Evolutionary conservation across 805 yeast species (phyloP).

Genomic region (Candida easanensis): DNA sequence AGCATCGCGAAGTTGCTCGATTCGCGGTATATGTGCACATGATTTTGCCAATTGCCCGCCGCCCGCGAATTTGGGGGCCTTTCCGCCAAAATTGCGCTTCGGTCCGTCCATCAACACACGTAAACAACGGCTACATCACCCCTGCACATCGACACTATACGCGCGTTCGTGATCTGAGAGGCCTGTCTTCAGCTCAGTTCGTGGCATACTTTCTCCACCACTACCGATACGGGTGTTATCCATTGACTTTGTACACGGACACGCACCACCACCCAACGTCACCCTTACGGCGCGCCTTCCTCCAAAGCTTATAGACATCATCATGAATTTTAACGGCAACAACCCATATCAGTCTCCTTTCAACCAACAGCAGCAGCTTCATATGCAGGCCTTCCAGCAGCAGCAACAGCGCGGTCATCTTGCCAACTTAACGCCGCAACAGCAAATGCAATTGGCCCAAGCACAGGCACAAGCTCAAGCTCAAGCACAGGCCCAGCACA

Average conservation of each 20-base stretch:
- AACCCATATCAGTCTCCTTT: constrained; percentile 18
- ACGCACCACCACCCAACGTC: too few relatives aligned
- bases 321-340: constrained; percentile 16
- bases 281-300: not conserved
- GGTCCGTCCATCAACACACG: not conserved
- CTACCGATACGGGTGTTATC: too few relatives aligned
- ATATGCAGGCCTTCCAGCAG: constrained; percentile 20
- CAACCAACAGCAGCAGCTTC: constrained; percentile 20
- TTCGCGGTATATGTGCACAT: not conserved
- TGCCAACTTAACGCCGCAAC: constrained; percentile 18
- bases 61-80: too few relatives aligned
- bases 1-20: not conserved
- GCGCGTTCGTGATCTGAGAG: not conserved
- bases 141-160: not conserved
- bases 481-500: not conserved
- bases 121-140: not conserved
- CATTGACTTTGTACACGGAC: too few relatives aligned
- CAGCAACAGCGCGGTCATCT: constrained; percentile 23
- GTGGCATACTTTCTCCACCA: too few relatives aligned
- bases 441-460: constrained; percentile 12
- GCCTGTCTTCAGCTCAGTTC: too few relatives aligned
- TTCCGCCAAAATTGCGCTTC: not conserved
- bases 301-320: not conserved
- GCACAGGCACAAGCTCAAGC: constrained; percentile 3
- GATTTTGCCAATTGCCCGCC: too few relatives aligned